These are phyloP conservation scores for Thecaphora thlaspeos DNA, from an alignment of 1,284 basidiomycete species.

Conservation along the genomic window DNA sequence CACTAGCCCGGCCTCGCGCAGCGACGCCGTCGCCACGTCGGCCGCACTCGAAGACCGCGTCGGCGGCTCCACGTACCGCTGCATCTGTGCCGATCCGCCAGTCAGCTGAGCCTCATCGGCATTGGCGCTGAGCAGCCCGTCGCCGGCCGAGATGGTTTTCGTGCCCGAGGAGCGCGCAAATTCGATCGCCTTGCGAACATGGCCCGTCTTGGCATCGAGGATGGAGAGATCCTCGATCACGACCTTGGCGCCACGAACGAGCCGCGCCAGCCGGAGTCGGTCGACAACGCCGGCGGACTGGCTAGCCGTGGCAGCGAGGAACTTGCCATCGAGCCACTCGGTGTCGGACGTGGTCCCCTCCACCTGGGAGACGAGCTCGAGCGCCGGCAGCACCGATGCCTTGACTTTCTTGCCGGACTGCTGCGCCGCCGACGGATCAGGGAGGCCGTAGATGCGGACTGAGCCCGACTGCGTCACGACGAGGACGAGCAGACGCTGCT, in stretches of 20 bases:
- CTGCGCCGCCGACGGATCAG: slow-evolving; percentile 24
- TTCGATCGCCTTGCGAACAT: slow-evolving; percentile 15
- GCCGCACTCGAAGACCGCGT: slow-evolving; percentile 20
- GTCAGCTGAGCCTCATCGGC: slow-evolving; percentile 24
- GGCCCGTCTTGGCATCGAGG: slow-evolving; percentile 18
- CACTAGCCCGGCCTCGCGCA: slow-evolving; percentile 7
- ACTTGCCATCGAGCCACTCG: slow-evolving; percentile 33
- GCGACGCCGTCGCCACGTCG: slow-evolving; percentile 15
- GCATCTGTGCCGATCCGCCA: slow-evolving; percentile 24
- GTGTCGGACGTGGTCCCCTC: slow-evolving; percentile 1
- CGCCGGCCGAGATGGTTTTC: slow-evolving; percentile 4
- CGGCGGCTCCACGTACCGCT: slow-evolving; percentile 42
- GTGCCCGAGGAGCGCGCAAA: slow-evolving; percentile 8
- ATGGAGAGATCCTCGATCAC: slow-evolving; percentile 39
- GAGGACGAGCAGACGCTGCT: slow-evolving; percentile 56
- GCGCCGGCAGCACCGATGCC: slow-evolving; percentile 25
- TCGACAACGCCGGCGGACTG: slow-evolving; percentile 7
- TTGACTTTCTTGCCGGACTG: slow-evolving; percentile 29
- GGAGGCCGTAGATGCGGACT: slow-evolving; percentile 46
- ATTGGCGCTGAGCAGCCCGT: slow-evolving; percentile 15
- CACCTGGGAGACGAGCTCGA: slow-evolving; percentile 19
- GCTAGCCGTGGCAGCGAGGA: slow-evolving; percentile 1
- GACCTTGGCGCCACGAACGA: slow-evolving; percentile 47
- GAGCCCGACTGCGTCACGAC: slow-evolving; percentile 56
- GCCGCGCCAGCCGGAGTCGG: slow-evolving; percentile 36